Evolutionary conservation across 257 asterid genomes (phyloP), one percentile per base, ranked within the genome.

Genomic region (Capsicum pubescens): DNA sequence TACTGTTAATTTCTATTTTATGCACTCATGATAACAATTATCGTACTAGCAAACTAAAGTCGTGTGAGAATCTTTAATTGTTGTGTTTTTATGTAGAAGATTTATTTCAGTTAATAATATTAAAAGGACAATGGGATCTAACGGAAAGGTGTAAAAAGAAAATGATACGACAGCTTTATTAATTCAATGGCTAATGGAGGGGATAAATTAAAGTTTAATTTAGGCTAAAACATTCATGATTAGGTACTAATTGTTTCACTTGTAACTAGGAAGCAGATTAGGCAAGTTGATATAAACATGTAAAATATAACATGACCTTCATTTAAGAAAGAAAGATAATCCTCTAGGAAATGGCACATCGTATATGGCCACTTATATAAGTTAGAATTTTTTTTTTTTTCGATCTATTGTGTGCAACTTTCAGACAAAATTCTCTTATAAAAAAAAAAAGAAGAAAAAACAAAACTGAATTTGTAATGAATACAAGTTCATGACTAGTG

Each of bases 221-320:
- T 44, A 71, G 21, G 79, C 36, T 13, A 77, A 74, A 77, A 52
- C 8, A 13, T 14, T 13, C 12, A 52, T 76, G 48, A 76, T 52
- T 14, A 77, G 60, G 11, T 77, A 54, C 14, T 14, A 77, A 77
- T 26, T 77, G 64, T 8, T 52, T 76, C 81, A 76, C 81, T 76
- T 52, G 39, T 52, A 26, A 7, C 15, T 74, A 44, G 4, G 17
- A 26, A 52, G 12, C 39, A 66, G 46, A 76, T 21, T 26, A 52
- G 3, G 21, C 14, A 21, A 21, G 26, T 19, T 14, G 36, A 1
- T 68, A 15, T 36, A 32, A 36, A 11, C 70, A 26, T 64, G 9
- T 11, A 21, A 26, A 1, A 11, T 63, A 19, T 71, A 7, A 9
- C n/a, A 19, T 26, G n/a, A 46, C 5, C 32, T 72, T 71, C 5